Evolutionary conservation across 1,284 basidiomycete species (phyloP), one percentile per base, ranked within the genome.

Genomic region (Irpex sp.): DNA sequence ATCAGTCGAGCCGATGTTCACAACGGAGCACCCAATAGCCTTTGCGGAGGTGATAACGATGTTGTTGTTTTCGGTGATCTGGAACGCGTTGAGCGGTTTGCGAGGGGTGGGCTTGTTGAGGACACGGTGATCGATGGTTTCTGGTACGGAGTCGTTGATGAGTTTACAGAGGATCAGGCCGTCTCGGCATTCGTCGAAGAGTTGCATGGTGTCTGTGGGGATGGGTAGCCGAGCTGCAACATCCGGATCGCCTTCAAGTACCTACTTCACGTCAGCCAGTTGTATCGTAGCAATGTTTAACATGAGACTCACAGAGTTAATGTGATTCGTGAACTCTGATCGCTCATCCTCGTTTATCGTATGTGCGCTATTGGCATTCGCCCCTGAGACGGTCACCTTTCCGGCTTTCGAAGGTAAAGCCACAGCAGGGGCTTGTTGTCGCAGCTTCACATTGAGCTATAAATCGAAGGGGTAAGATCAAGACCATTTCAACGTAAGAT

Each of bases 41-140:
- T 98, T 78, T 52, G 97, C 89, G 38, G 97, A 99, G 8, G 94
- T 93, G 78, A 99, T 98, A 74, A 99, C 97, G 71, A 99, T 97
- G 79, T 98, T 99, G 83, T 99, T 98, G 83, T 99, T 99, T 77
- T 99, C 97, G 0, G 97, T 98, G 76, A 98, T 98, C 74, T 98
- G 96, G 87, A 99, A 99, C 0, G 93, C 92, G 74, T 95, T 98
- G 64, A 96, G 85, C 19, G 87, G 87, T 76, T 93, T 96, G 55
- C 85, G 83, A 4, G 83, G 71, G 1, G 85, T 83, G 0, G 93
- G 86, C 75, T 92, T 96, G 83, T 99, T 99, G 70, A 99, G 83
- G 4, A 98, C 97, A 85, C 97, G 96, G 70, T 91, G 93, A 79
- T 99, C 97, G 79, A 99, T 99, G 6, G 97, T 99, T 77, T 99